Evolutionary conservation across 208 protist species (phyloP).

Genomic region (Wallacemonas sp.): DNA sequence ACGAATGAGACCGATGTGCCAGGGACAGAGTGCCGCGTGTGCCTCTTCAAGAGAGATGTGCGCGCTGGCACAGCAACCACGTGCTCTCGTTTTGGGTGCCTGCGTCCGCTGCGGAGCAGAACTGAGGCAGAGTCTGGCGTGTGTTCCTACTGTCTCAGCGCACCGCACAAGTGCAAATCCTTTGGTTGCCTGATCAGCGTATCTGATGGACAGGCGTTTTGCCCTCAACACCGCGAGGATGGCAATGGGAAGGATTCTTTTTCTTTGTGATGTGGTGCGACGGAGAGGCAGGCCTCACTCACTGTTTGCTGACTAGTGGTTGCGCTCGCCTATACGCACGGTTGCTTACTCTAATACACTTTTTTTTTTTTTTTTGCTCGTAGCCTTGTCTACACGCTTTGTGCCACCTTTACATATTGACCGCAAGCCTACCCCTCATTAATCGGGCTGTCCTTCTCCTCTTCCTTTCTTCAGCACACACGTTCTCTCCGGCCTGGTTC

Average conservation of each 20-base stretch:
- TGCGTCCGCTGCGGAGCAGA: slow-evolving; percentile 6
- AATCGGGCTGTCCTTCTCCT: slow-evolving; percentile 4
- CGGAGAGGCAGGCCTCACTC: no score
- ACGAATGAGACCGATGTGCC: neutral
- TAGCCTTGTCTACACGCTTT: no score
- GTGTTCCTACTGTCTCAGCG: slow-evolving; percentile 15
- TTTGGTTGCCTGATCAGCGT: slow-evolving; percentile 24
- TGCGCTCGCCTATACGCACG: no score
- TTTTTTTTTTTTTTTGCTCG: neutral
- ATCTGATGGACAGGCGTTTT: neutral
- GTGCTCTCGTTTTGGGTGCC: slow-evolving; percentile 23
- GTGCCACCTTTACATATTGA: no score
- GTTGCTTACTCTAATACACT: neutral
- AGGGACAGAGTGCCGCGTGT: slow-evolving; percentile 4
- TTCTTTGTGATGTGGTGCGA: no score
- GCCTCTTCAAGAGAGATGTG: neutral
- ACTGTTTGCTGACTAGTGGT: no score
- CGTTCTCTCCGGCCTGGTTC: neutral
- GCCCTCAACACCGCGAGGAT: neutral
- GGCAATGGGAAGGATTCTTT: neutral
- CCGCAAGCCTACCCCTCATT: no score
- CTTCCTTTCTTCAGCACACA: slow-evolving; percentile 11
- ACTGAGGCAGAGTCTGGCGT: neutral
- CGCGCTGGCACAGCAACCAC: no score
- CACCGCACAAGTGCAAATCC: slow-evolving; percentile 15